These are phyloP conservation scores for Bisporella sp. DNA, from an alignment of 2,329 filamentous ascomycete genomes.

Conservation along the genomic window DNA sequence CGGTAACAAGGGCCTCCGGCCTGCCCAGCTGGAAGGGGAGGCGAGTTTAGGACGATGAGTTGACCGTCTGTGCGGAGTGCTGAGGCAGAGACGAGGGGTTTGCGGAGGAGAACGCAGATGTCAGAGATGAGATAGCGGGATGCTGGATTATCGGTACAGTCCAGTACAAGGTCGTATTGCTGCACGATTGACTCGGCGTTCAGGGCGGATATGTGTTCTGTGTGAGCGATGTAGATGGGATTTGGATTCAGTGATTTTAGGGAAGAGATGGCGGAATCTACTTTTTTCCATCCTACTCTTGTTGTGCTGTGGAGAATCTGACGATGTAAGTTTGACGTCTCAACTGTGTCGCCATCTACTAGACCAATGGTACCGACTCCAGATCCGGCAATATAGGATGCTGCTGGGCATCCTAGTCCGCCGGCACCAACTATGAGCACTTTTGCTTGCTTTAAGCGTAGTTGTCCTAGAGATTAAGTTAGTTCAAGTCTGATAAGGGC, in stretches of 20 bases:
- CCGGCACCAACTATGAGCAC: constrained; percentile 83
- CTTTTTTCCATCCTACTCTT: constrained; percentile 70
- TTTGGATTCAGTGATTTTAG: constrained; percentile 65
- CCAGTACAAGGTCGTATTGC: constrained; percentile 76
- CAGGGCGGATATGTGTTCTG: constrained; percentile 57
- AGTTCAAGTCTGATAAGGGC: constrained; percentile 7
- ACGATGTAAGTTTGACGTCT: constrained; percentile 84
- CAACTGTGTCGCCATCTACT: constrained; percentile 82
- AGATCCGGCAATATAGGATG: constrained; percentile 85
- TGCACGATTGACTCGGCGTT: constrained; percentile 61
- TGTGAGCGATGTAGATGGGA: constrained; percentile 56
- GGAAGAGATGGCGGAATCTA: constrained; percentile 64
- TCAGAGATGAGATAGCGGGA: constrained; percentile 92
- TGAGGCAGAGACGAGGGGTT: constrained; percentile 81
- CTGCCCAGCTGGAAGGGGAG: constrained; percentile 51
- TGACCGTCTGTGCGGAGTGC: constrained; percentile 86
- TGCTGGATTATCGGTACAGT: constrained; percentile 91
- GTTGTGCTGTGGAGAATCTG: constrained; percentile 75
- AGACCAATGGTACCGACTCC: constrained; percentile 79
- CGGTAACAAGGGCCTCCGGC: constrained; percentile 81
- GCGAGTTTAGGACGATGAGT: constrained; percentile 80
- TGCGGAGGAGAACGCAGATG: constrained; percentile 70
- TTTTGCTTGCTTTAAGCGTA: constrained; percentile 59
- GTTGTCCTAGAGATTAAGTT: constrained; percentile 52
- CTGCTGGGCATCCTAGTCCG: constrained; percentile 85